These are phyloP conservation scores for Mycena belliarum DNA, from an alignment of 768 basidiomycete genomes.

Conservation along the genomic window DNA sequence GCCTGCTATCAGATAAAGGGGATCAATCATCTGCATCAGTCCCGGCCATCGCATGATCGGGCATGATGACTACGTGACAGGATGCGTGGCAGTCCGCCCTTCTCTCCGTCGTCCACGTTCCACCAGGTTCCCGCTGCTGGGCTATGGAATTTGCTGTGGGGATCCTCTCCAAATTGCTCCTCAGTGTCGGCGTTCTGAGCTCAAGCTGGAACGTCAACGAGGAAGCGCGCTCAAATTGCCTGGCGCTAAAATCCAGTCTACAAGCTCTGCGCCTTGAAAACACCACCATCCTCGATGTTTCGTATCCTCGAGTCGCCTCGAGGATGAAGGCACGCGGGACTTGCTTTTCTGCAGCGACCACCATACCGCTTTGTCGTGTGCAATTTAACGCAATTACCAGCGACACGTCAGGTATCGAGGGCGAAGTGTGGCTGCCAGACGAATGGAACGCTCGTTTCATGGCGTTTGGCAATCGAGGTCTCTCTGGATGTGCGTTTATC, in stretches of 20 bases:
- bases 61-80: no score
- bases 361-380: background rate
- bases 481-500: constrained; percentile 1
- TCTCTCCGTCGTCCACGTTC: no score
- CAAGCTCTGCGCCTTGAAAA: background rate
- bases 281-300: background rate
- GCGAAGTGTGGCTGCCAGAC: constrained; percentile 8
- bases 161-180: no score
- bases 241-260: background rate
- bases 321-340: background rate
- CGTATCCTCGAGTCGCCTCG: background rate
- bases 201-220: background rate
- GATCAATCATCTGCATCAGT: no score
- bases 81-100: no score
- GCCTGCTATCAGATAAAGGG: no score
- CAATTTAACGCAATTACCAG: background rate
- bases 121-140: no score
- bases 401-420: background rate
- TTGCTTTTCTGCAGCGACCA: background rate
- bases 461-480: constrained; percentile 1
- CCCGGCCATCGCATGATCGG: no score
- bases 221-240: background rate
- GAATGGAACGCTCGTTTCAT: constrained; percentile 10
- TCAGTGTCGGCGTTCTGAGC: no score
- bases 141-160: no score